Evolutionary conservation across 2,329 filamentous ascomycete species (phyloP), one percentile per base, ranked within the genome.

Genomic region (Cytospora piceicola): DNA sequence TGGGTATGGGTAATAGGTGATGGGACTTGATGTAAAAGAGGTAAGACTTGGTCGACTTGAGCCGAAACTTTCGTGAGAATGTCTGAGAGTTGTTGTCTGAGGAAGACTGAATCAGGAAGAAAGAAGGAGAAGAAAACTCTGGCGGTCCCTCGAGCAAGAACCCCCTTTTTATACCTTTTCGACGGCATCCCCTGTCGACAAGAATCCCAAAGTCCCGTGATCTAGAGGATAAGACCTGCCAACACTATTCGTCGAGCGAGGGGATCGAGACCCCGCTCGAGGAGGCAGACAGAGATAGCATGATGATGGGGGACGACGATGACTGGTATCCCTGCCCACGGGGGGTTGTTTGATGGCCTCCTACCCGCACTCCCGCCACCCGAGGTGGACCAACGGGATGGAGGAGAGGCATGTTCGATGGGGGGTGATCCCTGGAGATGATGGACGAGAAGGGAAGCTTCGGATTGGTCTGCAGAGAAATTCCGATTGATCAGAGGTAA

Each of bases 161-260:
- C 73, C 74, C 75, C 77, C 84, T 79, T 87, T 89, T 89, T 89
- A 89, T 89, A 89, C 80, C 82, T 85, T 81, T 85, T 75, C 74
- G 67, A 67, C 70, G 71, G 72, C 74, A 71, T 74, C 73, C 74
- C 71, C 68, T 72, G 75, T 71, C 76, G 73, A 73, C 71, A 72
- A 75, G 70, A 72, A 74, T 69, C 70, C 72, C 71, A 70, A 70
- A 71, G 72, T 74, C 72, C 72, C 68, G 70, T 70, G 72, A 75
- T 71, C 72, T 27, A 72, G 71, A 75, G 77, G 78, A 81, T 79
- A 82, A 79, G 74, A 77, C 71, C 75, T 72, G 71, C 72, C 71
- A 73, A 75, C 75, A 79, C 75, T 72, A 82, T 82, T 82, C 80
- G 80, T 77, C 73, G 73, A 75, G 61, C 67, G 68, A 67, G 54